phyloP scores from a whole-genome alignment of 306 rosid species.

The Cicer chorassanicum region DNA sequence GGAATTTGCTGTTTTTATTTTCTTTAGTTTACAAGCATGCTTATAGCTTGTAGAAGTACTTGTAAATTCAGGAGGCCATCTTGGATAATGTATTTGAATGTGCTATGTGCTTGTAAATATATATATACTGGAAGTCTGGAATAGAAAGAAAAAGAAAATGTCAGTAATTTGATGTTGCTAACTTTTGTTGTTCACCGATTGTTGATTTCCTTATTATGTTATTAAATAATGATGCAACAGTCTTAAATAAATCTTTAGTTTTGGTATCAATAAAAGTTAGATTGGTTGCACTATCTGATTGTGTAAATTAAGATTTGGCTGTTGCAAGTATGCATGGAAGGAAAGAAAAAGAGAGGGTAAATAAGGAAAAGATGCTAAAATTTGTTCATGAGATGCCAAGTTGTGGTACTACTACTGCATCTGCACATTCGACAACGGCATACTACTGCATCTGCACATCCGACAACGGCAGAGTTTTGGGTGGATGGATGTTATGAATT shows the following conservation, averaged over 20 bases:
- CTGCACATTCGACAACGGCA: no score
- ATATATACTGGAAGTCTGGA: neutral
- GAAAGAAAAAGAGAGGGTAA: neutral
- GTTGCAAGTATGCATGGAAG: neutral
- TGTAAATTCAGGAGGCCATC: slow-evolving; percentile 33
- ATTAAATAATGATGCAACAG: neutral
- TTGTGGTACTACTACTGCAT: neutral
- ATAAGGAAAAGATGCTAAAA: neutral
- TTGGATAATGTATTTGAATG: slow-evolving; percentile 22
- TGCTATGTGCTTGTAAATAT: slow-evolving; percentile 33
- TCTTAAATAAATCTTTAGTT: neutral
- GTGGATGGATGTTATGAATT: no score
- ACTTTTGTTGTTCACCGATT: slow-evolving; percentile 1
- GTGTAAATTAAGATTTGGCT: neutral
- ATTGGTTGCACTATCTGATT: neutral
- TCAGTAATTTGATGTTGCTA: slow-evolving; percentile 9
- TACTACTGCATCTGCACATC: no score
- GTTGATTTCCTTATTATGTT: neutral
- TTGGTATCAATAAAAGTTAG: neutral
- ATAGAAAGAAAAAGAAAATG: neutral
- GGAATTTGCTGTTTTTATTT: slow-evolving; percentile 26
- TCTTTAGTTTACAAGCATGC: neutral
- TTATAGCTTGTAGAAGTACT: slow-evolving; percentile 23
- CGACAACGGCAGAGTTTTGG: neutral
- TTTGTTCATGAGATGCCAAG: neutral